Conservation (phyloP, 2,329 filamentous ascomycete species). For the Sarocladium oryzae region DNA sequence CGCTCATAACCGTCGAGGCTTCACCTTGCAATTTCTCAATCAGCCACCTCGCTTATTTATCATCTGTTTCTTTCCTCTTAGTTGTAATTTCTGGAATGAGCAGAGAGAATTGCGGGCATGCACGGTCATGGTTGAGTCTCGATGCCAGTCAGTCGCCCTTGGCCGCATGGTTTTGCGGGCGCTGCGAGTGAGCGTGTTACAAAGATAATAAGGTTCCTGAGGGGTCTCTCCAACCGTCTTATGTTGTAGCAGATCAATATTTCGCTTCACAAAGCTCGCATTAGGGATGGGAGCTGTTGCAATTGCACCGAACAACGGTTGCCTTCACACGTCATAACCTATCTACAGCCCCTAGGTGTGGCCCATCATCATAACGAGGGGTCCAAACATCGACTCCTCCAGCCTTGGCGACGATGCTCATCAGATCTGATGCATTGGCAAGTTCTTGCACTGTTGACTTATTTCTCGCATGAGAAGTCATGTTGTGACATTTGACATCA, state of each 20-base stretch:
- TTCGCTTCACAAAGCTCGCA: too few species aligned
- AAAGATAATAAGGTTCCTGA: background rate
- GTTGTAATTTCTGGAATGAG: too few species aligned
- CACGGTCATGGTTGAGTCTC: background rate
- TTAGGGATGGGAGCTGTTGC: too few species aligned
- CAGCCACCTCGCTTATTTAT: too few species aligned
- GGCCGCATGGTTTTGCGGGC: background rate
- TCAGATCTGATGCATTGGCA: background rate
- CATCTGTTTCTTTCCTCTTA: too few species aligned
- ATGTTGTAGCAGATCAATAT: background rate
- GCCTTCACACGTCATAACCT: conserved; percentile 1
- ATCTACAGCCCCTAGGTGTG: background rate
- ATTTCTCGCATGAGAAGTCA: too few species aligned
- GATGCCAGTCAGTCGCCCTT: background rate
- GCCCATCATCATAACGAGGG: background rate
- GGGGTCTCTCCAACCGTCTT: background rate
- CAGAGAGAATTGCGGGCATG: too few species aligned
- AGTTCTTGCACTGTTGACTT: too few species aligned
- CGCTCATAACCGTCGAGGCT: too few species aligned
- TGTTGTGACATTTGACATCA: too few species aligned
- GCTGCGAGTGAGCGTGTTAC: background rate
- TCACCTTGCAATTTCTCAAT: too few species aligned
- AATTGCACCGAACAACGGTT: too few species aligned
- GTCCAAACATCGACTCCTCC: conserved; percentile 1
- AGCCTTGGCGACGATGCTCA: background rate